Evolutionary conservation across 768 basidiomycete species (phyloP).

Genomic region (Filobasidium wieringae): DNA sequence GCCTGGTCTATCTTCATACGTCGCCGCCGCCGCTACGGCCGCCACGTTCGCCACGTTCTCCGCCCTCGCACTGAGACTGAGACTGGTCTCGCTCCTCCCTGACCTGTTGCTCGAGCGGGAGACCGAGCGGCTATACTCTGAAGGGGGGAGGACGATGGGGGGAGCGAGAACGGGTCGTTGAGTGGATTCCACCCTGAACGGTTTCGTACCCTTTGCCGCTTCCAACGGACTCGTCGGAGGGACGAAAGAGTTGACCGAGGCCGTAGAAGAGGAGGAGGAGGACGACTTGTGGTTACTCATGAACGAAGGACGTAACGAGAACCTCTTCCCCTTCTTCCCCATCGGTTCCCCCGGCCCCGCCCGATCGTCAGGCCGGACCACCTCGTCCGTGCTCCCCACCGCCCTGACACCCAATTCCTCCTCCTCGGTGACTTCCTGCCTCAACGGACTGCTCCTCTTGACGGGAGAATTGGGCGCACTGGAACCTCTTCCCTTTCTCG

Average conservation of each 20-base stretch:
- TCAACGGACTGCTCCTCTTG: constrained; percentile 28
- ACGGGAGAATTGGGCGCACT: constrained; percentile 22
- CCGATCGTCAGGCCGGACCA: too few relatives aligned
- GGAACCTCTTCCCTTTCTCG: constrained; percentile 15
- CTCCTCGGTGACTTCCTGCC: constrained; percentile 30
- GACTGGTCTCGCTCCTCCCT: neutral
- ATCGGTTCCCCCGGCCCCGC: neutral
- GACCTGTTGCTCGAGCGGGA: neutral
- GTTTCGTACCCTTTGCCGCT: neutral
- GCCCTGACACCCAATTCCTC: too few relatives aligned
- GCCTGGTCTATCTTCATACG: neutral
- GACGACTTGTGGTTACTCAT: neutral
- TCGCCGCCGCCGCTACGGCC: neutral
- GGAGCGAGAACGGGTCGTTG: neutral
- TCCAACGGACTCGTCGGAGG: constrained; percentile 1
- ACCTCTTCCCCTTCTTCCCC: neutral
- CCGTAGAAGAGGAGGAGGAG: neutral
- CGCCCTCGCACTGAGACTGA: neutral
- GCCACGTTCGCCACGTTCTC: neutral
- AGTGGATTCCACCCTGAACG: neutral
- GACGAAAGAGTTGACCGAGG: neutral
- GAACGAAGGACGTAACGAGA: neutral
- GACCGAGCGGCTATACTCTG: neutral
- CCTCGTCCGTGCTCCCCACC: too few relatives aligned
- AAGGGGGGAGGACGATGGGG: neutral